Evolutionary conservation across 805 yeast genomes (phyloP).

Genomic region (Ogataea ganodermae): DNA sequence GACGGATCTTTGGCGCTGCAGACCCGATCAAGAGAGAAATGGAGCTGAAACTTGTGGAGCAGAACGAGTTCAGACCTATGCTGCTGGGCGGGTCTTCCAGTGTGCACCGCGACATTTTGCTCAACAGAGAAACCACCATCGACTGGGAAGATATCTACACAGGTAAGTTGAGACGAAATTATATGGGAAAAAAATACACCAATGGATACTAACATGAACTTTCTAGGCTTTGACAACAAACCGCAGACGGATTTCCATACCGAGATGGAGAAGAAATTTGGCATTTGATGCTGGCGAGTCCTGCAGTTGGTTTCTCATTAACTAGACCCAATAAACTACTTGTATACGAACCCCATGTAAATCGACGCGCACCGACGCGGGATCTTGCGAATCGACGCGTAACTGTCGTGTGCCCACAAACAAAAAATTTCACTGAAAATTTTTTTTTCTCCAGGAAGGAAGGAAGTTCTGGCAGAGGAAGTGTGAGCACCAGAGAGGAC

Average conservation of each 20-base stretch:
- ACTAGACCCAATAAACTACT: neutral
- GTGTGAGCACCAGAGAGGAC: neutral
- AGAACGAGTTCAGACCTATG: slow-evolving; percentile 68
- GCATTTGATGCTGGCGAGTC: slow-evolving; percentile 35
- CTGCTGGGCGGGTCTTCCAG: slow-evolving; percentile 58
- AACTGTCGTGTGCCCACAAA: slow-evolving; percentile 4
- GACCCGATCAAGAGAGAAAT: slow-evolving; percentile 90
- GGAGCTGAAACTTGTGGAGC: slow-evolving; percentile 77
- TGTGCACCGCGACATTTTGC: slow-evolving; percentile 62
- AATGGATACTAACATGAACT: slow-evolving; percentile 8
- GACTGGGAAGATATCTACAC: slow-evolving; percentile 95
- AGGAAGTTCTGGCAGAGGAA: slow-evolving; percentile 5
- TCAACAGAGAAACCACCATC: slow-evolving; percentile 71
- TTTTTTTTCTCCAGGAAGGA: slow-evolving; percentile 4
- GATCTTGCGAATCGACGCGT: neutral
- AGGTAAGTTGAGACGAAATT: slow-evolving; percentile 37
- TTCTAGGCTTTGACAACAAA: slow-evolving; percentile 41
- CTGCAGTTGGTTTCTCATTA: neutral
- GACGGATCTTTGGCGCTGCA: slow-evolving; percentile 87
- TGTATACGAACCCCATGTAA: neutral
- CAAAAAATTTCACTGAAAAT: slow-evolving; percentile 9
- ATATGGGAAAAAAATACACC: neutral
- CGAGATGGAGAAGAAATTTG: slow-evolving; percentile 68
- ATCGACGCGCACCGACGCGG: no score
- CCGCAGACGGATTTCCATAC: slow-evolving; percentile 61